A percentile compares a stretch with the other conserved stretches of the same genome.
These are phyloP conservation scores for Saturnispora ahearnii DNA, from an alignment of 805 yeast species.

Conservation along the genomic window DNA sequence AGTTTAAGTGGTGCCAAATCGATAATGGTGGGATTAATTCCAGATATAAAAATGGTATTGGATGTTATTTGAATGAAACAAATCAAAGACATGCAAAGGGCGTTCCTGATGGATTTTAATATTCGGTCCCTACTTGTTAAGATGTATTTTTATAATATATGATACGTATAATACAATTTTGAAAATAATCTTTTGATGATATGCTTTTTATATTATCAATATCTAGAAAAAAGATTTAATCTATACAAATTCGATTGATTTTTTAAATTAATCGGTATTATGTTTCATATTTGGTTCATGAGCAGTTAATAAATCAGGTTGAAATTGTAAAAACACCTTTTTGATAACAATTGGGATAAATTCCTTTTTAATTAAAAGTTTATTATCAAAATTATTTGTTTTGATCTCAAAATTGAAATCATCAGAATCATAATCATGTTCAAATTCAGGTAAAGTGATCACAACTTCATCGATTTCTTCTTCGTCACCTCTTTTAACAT, in stretches of 20 bases:
- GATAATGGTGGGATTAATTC: conserved; percentile 37
- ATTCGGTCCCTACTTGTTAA: no score
- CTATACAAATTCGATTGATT: background rate
- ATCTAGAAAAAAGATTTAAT: background rate
- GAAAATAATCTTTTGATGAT: background rate
- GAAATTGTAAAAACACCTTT: conserved; percentile 45
- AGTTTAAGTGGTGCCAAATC: conserved; percentile 43
- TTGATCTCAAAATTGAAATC: conserved; percentile 47
- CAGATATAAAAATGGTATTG: conserved; percentile 27
- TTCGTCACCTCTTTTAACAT: conserved; percentile 27
- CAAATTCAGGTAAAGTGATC: conserved; percentile 53
- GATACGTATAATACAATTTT: background rate
- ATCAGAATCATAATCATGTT: conserved; percentile 68
- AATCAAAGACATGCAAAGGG: conserved; percentile 61
- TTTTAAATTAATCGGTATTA: conserved; percentile 25
- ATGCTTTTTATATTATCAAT: background rate
- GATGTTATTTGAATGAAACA: conserved; percentile 34
- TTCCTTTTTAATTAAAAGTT: conserved; percentile 32
- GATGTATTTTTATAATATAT: no score
- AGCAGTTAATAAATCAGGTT: conserved; percentile 47
- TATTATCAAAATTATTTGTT: conserved; percentile 31
- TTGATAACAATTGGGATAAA: conserved; percentile 44
- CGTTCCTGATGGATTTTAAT: conserved; percentile 75
- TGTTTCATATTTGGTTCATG: conserved; percentile 62
- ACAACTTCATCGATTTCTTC: conserved; percentile 33